A percentile compares a stretch with the other conserved stretches of the same genome.
phyloP scores from a whole-genome alignment of 2,329 filamentous ascomycete genomes.

The Bipolaris sorokiniana region DNA sequence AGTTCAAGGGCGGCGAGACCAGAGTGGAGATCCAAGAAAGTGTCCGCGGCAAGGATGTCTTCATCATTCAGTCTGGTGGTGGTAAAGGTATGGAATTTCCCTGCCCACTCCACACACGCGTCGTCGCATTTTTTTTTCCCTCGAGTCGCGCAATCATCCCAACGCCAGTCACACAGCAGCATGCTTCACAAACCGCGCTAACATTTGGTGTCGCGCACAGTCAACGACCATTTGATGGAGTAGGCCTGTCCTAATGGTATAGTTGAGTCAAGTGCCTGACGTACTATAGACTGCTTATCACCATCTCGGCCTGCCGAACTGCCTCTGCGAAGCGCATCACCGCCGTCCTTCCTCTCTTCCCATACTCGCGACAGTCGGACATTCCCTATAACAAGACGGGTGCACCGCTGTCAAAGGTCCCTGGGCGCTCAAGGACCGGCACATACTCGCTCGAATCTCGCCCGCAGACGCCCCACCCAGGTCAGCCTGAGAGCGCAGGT shows the following conservation, averaged over 20 bases:
- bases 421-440: constrained; percentile 53
- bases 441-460: constrained; percentile 87
- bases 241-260: constrained; percentile 37
- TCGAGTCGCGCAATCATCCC: neutral
- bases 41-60: constrained; percentile 94
- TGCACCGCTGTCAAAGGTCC: constrained; percentile 79
- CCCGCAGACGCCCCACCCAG: constrained; percentile 81
- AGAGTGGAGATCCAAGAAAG: constrained; percentile 96
- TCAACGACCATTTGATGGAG: constrained; percentile 97
- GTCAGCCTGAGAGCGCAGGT: constrained; percentile 69
- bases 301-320: constrained; percentile 96
- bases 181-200: constrained; percentile 21
- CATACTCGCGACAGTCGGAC: constrained; percentile 95
- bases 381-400: constrained; percentile 96
- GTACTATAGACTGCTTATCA: constrained; percentile 74
- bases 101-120: neutral
- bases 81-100: constrained; percentile 61
- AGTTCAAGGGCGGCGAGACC: constrained; percentile 95
- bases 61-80: constrained; percentile 93
- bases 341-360: constrained; percentile 92
- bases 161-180: constrained; percentile 8
- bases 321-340: constrained; percentile 92
- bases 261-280: constrained; percentile 36
- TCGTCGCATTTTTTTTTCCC: constrained; percentile 4
- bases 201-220: constrained; percentile 44